Percentiles rank a stretch among this genome's conserved stretches.
Conservation (phyloP, 1,284 basidiomycete species). For the Tylopilus sp. region DNA sequence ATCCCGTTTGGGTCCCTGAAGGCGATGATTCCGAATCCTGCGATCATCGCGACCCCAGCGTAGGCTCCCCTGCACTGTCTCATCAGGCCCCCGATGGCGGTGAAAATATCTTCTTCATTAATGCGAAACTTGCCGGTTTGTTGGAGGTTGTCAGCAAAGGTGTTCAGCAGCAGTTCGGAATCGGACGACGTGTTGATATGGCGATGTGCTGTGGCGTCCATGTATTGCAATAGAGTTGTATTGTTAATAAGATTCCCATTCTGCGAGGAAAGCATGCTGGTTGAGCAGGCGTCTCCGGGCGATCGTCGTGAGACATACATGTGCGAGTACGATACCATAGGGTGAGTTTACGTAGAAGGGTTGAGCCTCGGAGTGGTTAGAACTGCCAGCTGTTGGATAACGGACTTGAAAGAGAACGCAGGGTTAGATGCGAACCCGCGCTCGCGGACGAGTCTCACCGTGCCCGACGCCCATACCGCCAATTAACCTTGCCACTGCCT, state of each 20-base stretch:
- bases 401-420: constrained; percentile 55
- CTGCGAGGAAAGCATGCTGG: constrained; percentile 41
- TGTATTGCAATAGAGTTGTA: constrained; percentile 75
- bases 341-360: constrained; percentile 99
- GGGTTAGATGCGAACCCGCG: constrained; percentile 8
- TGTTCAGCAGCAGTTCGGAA: constrained; percentile 95
- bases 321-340: constrained; percentile 96
- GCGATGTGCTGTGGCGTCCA: constrained; percentile 95
- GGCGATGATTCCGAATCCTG: constrained; percentile 96
- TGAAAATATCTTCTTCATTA: constrained; percentile 99
- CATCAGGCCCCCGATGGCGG: constrained; percentile 88
- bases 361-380: constrained; percentile 96
- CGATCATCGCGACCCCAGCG: constrained; percentile 96
- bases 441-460: constrained; percentile 46
- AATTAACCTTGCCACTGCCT: constrained; percentile 70
- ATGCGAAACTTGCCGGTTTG: constrained; percentile 99
- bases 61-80: constrained; percentile 87
- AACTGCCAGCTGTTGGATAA: constrained; percentile 97
- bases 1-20: constrained; percentile 99
- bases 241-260: constrained; percentile 99
- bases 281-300: not conserved
- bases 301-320: constrained; percentile 52
- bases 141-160: constrained; percentile 96
- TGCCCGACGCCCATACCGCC: constrained; percentile 99
- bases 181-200: constrained; percentile 99